phyloP scores from a whole-genome alignment of 116 monocot genomes.

The Posidonia oceanica region DNA sequence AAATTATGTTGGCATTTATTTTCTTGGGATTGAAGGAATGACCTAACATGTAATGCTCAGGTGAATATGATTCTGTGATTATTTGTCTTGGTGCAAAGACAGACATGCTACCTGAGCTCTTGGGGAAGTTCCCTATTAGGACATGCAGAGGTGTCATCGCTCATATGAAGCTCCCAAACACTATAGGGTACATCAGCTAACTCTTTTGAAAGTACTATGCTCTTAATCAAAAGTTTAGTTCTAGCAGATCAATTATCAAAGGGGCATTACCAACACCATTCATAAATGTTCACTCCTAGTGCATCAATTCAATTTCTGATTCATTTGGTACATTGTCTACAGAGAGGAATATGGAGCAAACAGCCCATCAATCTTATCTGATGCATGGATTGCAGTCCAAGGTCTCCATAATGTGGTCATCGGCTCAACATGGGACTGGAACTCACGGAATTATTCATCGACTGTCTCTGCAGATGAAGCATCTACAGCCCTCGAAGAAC shows the following conservation, averaged over 20 bases:
- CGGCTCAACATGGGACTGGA: slow-evolving; percentile 98
- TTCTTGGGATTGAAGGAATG: background rate
- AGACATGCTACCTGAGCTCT: slow-evolving; percentile 57
- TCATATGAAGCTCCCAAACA: slow-evolving; percentile 47
- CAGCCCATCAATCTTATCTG: slow-evolving; percentile 72
- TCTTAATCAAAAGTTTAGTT: background rate
- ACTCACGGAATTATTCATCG: slow-evolving; percentile 35
- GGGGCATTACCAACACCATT: background rate
- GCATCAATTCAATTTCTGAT: background rate
- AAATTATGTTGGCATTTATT: too few relatives aligned
- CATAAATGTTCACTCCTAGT: background rate
- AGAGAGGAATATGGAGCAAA: slow-evolving; percentile 31
- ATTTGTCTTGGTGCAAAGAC: slow-evolving; percentile 84
- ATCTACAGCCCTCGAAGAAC: slow-evolving; percentile 37
- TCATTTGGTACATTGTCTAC: background rate
- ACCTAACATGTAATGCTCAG: slow-evolving; percentile 26
- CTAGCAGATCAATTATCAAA: background rate
- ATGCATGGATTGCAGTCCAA: slow-evolving; percentile 93
- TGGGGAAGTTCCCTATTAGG: slow-evolving; percentile 75
- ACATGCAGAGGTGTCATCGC: slow-evolving; percentile 80
- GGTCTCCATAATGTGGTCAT: slow-evolving; percentile 39
- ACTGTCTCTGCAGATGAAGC: slow-evolving; percentile 46
- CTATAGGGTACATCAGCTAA: slow-evolving; percentile 23
- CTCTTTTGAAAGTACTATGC: background rate
- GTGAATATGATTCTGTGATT: slow-evolving; percentile 66